Conservation (phyloP, 495 filamentous ascomycete genomes). For the Rhizodiscina lignyota region DNA sequence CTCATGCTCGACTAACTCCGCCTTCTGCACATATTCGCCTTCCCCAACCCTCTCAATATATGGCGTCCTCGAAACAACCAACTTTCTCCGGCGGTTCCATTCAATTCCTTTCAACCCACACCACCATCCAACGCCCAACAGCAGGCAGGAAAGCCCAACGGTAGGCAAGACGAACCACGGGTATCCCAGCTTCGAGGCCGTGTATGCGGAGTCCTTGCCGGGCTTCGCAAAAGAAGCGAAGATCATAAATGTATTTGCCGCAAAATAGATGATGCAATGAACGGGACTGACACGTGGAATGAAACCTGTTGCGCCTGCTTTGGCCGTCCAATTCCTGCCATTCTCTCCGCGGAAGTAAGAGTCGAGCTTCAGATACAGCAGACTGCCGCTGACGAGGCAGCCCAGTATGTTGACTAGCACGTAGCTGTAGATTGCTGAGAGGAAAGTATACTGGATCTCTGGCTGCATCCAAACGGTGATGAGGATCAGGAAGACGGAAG, state of each 20-base stretch:
- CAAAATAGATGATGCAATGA: conserved; percentile 1
- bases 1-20: conserved; percentile 10
- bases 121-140: conserved; percentile 3
- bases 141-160: background rate
- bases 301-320: conserved; percentile 2
- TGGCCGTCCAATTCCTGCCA: conserved; percentile 1
- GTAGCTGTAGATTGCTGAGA: conserved; percentile 3
- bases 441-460: conserved; percentile 1
- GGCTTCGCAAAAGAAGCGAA: conserved; percentile 6
- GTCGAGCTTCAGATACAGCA: conserved; percentile 7
- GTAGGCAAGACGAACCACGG: conserved; percentile 2
- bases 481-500: conserved; percentile 4
- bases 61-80: conserved; percentile 7
- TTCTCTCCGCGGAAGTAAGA: no score
- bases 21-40: conserved; percentile 8
- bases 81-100: conserved; percentile 4
- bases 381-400: conserved; percentile 1
- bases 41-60: conserved; percentile 9
- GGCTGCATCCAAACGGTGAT: background rate
- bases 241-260: conserved; percentile 1
- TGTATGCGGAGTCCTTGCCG: background rate
- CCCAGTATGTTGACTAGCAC: background rate
- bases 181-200: background rate
- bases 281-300: conserved; percentile 1
- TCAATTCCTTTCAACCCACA: conserved; percentile 2